These are phyloP conservation scores for Hyaloscypha variabilis DNA, from an alignment of 495 filamentous ascomycete genomes.

Conservation along the genomic window DNA sequence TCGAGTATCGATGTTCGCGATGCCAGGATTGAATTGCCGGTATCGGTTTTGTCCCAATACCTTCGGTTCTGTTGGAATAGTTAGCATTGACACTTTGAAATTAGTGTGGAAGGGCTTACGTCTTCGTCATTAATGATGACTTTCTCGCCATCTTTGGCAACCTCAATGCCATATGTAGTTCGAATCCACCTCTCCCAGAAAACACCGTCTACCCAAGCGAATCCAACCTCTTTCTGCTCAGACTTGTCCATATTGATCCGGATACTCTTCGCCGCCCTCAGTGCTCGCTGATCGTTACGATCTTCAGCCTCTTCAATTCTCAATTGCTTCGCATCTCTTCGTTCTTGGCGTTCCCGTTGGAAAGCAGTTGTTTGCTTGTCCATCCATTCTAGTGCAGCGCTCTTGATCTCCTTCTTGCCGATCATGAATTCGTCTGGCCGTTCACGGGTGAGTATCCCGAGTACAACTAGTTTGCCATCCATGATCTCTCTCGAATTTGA, in stretches of 20 bases:
- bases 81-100: conserved; percentile 34
- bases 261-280: conserved; percentile 89
- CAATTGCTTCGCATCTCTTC: conserved; percentile 91
- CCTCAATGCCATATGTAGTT: conserved; percentile 89
- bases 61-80: conserved; percentile 68
- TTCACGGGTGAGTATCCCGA: conserved; percentile 83
- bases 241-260: conserved; percentile 85
- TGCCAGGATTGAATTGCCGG: conserved; percentile 83
- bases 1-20: conserved; percentile 94
- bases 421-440: conserved; percentile 76
- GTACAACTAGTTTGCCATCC: conserved; percentile 88
- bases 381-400: conserved; percentile 95
- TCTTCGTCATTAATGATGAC: conserved; percentile 98
- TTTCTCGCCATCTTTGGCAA: conserved; percentile 76
- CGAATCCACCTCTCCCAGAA: conserved; percentile 98
- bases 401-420: conserved; percentile 89
- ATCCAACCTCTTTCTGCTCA: conserved; percentile 85
- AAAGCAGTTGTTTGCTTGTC: conserved; percentile 89
- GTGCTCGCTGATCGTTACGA: conserved; percentile 82
- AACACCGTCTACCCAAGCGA: conserved; percentile 97
- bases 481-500: conserved; percentile 93
- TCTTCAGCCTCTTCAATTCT: conserved; percentile 97
- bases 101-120: conserved; percentile 58
- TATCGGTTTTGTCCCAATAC: conserved; percentile 94
- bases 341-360: conserved; percentile 87